Evolutionary conservation across 306 rosid species (phyloP).

Genomic region (Astragalus membranaceus): DNA sequence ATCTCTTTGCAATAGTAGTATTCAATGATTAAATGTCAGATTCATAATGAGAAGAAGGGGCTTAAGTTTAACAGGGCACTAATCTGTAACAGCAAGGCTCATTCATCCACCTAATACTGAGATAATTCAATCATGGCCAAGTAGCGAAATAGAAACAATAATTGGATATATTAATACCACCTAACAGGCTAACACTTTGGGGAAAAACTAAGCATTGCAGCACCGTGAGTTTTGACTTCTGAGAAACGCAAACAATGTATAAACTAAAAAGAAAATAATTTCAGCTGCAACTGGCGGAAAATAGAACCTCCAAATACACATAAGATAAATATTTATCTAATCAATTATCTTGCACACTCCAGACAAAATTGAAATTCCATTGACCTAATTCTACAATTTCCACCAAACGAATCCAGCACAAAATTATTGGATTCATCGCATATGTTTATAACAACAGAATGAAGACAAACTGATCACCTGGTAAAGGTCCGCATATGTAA

Average conservation of each 20-base stretch:
- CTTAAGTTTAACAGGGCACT: background rate
- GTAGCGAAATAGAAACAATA: background rate
- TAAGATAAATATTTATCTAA: background rate
- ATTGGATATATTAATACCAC: background rate
- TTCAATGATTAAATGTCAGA: background rate
- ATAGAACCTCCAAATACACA: background rate
- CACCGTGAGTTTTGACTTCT: background rate
- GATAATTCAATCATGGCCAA: background rate
- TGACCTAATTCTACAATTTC: background rate
- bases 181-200: background rate
- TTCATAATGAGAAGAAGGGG: background rate
- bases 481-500: constrained; percentile 80
- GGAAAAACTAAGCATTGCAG: background rate
- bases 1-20: background rate
- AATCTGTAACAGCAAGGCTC: background rate
- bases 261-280: background rate
- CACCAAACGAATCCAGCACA: background rate
- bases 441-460: background rate
- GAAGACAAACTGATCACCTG: constrained; percentile 57
- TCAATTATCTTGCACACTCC: background rate
- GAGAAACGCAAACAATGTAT: background rate
- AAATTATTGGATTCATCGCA: background rate
- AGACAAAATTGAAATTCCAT: background rate
- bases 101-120: background rate
- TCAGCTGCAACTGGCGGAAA: background rate